These are phyloP conservation scores for Lonicera japonica DNA, from an alignment of 129 eudicot species.

Conservation along the genomic window DNA sequence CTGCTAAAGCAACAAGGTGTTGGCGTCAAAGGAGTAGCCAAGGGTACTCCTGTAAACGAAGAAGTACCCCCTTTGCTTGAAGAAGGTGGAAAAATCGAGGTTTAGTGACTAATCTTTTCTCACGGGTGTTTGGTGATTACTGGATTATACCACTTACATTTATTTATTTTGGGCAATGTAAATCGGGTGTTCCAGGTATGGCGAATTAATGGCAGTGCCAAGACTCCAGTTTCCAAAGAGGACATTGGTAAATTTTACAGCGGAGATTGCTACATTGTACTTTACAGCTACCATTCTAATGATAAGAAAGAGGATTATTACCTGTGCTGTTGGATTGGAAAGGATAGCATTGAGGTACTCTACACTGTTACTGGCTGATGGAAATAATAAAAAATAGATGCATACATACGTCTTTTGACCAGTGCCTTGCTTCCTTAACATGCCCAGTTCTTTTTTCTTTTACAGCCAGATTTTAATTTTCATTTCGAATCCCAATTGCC, in stretches of 20 bases:
- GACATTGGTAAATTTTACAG: constrained; percentile 91
- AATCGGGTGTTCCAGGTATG: constrained; percentile 52
- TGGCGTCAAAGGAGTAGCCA: constrained; percentile 69
- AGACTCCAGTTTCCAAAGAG: constrained; percentile 73
- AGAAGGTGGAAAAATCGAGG: constrained; percentile 94
- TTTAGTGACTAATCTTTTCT: constrained; percentile 16
- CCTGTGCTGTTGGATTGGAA: constrained; percentile 91
- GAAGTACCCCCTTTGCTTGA: constrained; percentile 98
- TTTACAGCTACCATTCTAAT: constrained; percentile 83
- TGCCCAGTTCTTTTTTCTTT: background rate
- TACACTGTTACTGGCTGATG: background rate
- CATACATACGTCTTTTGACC: background rate
- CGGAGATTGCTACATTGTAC: constrained; percentile 97
- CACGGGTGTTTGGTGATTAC: background rate
- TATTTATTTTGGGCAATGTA: constrained; percentile 1
- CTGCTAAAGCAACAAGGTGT: constrained; percentile 98
- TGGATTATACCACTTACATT: background rate
- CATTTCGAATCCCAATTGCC: no score
- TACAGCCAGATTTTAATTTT: no score
- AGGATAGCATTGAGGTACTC: constrained; percentile 89
- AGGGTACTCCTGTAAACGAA: constrained; percentile 67
- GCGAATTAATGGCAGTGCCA: constrained; percentile 84
- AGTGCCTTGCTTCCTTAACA: background rate
- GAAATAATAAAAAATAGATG: background rate
- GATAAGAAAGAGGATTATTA: constrained; percentile 94